Evolutionary conservation across 306 rosid species (phyloP).

Genomic region (Cajanus cajan): DNA sequence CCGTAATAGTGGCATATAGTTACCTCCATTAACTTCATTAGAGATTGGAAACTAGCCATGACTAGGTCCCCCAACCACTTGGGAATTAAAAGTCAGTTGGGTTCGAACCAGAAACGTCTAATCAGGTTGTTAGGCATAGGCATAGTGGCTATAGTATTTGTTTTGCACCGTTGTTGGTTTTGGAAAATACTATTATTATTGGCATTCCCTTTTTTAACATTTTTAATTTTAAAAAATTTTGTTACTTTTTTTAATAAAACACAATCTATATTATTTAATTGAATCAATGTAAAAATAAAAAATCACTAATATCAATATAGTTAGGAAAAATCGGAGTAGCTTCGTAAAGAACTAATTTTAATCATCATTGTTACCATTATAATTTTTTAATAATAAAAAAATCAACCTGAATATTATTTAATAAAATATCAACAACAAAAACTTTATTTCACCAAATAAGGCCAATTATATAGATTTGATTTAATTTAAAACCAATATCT

Average conservation of each 20-base stretch:
- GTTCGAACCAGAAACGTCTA: slow-evolving; percentile 51
- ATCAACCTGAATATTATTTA: too few species aligned
- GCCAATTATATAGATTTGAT: too few species aligned
- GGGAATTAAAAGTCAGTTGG: slow-evolving; percentile 29
- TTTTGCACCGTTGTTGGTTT: neutral
- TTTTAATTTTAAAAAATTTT: neutral
- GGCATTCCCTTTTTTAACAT: neutral
- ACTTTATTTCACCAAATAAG: too few species aligned
- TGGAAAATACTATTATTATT: neutral
- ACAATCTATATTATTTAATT: neutral
- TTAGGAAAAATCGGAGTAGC: too few species aligned
- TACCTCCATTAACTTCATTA: neutral
- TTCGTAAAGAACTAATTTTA: too few species aligned
- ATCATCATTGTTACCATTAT: too few species aligned
- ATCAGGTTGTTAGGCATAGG: neutral
- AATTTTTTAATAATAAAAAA: too few species aligned
- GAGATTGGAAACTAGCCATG: neutral
- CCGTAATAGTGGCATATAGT: neutral
- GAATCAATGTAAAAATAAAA: too few species aligned
- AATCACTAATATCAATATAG: too few species aligned
- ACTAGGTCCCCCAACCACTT: neutral
- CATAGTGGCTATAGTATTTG: slow-evolving; percentile 7
- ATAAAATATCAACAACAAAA: too few species aligned
- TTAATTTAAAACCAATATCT: too few species aligned
- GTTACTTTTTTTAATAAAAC: neutral